Evolutionary conservation across 352 stramenopile genomes (phyloP), one percentile per base, ranked within the genome.

Genomic region (Peronospora tabacina): DNA sequence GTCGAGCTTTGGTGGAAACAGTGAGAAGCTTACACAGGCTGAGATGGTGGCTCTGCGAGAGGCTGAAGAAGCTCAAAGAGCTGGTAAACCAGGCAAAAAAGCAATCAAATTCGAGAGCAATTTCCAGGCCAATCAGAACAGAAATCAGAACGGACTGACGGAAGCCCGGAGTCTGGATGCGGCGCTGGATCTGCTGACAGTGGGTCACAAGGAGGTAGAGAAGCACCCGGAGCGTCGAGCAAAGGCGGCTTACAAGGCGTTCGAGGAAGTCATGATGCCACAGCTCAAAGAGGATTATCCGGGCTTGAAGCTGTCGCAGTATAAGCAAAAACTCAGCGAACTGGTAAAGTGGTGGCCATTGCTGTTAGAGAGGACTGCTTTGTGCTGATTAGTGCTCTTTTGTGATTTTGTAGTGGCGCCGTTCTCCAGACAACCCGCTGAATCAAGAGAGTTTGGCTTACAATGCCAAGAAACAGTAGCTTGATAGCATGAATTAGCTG

Each of bases 201-300:
- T 82, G 34, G 47, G 41, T 6, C 70, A 79, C 34, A 78, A 82
- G 48, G 75, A 81, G 3, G 10, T 65, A 26, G 54, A 75, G 30
- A 78, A 81, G 44, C 78, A 89, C 56, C 78, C 78, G 29, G 75
- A 87, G 37, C 73, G 75, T 51, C 68, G 74, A 36, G 70, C 68
- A 49, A 90, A 90, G 68, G 75, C 78, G 20, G 78, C 75, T 1
- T 90, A 85, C 66, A 90, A 87, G 65, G 78, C 78, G 11, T 90
- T 84, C 49, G 78, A 87, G 53, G 78, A 87, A 49, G 66, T 61
- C 7, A 86, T 75, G 70, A 47, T 90, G 63, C 75, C 73, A 7
- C 61, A 87, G 58, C 49, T 90, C 42, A 78, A 70, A 47, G 61
- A 78, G 46, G 78, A 90, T 38, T 90, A 67, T 56, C 78, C 75